Evolutionary conservation across 768 basidiomycete species (phyloP).

Genomic region (Panus rudis): DNA sequence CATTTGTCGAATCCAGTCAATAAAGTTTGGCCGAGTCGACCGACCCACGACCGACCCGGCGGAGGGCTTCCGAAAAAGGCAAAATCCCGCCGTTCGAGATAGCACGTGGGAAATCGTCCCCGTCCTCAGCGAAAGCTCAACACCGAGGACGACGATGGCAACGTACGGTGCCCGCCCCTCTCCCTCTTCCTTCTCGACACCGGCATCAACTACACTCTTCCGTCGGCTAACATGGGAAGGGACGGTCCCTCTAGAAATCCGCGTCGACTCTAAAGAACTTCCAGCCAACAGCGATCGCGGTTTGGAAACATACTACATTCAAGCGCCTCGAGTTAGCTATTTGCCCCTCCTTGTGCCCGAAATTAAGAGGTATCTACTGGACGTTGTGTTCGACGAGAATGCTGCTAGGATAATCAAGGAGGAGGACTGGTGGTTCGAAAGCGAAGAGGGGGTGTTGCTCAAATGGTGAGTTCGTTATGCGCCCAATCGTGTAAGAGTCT

Average conservation of each 20-base stretch:
- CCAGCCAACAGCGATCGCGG: slow-evolving; percentile 87
- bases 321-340: slow-evolving; percentile 89
- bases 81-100: too few relatives aligned
- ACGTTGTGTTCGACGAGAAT: slow-evolving; percentile 87
- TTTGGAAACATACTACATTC: slow-evolving; percentile 84
- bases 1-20: too few relatives aligned
- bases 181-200: slow-evolving; percentile 41
- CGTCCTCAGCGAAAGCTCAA: background rate
- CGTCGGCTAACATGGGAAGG: slow-evolving; percentile 88
- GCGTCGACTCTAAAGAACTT: slow-evolving; percentile 82
- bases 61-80: too few relatives aligned
- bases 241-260: slow-evolving; percentile 82
- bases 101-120: background rate
- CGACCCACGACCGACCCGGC: too few relatives aligned
- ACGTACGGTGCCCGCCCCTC: slow-evolving; percentile 27
- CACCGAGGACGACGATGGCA: slow-evolving; percentile 20
- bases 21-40: too few relatives aligned
- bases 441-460: slow-evolving; percentile 69
- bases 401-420: slow-evolving; percentile 71
- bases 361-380: slow-evolving; percentile 80
- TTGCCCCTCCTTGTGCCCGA: slow-evolving; percentile 88
- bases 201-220: slow-evolving; percentile 74
- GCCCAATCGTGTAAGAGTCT: background rate
- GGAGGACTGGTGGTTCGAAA: slow-evolving; percentile 98
- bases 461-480: slow-evolving; percentile 65